Evolutionary conservation across 306 rosid genomes (phyloP), one percentile per base, ranked within the genome.

Genomic region (Alnus glutinosa): DNA sequence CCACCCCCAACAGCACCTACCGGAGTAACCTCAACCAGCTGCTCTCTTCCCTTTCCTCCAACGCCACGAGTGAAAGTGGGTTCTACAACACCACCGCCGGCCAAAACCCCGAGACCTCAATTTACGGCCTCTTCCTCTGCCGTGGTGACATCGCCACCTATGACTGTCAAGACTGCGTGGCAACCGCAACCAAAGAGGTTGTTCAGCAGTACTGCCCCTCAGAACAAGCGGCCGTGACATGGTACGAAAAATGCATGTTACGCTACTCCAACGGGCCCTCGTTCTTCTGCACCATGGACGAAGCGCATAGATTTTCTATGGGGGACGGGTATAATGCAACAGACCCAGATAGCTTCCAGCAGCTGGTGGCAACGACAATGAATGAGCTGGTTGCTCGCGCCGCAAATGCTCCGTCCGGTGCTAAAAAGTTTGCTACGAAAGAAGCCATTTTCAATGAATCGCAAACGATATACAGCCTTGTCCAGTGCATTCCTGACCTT

Each of bases 221-320:
- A 1, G 46, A 87, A 0, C 81, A 71, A 62, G 85, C 77, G 23
- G 89, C 91, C 70, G 70, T 86, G 3, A 84, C 82, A 3, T 86
- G 89, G 91, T 88, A 86, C 85, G 87, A 88, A 77, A 83, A 79
- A 55, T 88, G 89, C 55, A 75, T 71, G 67, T 12, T 89, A 2
- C 80, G 92, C 0, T 89, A 86, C 59, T 86, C 88, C 0, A 1
- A 9, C 12, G 11, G 48, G 8, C 13, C 59, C 42, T 1, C n/a
- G 1, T 3, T 6, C 32, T 11, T 32, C 4, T 49, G 14, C 4
- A 49, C 52, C 14, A 49, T 1, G 3, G 52, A 49, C 52, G 52
- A 49, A 9, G 14, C 0, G 13, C 52, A 49, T 49, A 49, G 14
- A 49, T 1, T 10, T 49, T 10, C 13, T 49, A 14, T 30, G 4